Evolutionary conservation across 306 rosid species (phyloP), one percentile per base, ranked within the genome.

Genomic region (Abrus pulchellus): DNA sequence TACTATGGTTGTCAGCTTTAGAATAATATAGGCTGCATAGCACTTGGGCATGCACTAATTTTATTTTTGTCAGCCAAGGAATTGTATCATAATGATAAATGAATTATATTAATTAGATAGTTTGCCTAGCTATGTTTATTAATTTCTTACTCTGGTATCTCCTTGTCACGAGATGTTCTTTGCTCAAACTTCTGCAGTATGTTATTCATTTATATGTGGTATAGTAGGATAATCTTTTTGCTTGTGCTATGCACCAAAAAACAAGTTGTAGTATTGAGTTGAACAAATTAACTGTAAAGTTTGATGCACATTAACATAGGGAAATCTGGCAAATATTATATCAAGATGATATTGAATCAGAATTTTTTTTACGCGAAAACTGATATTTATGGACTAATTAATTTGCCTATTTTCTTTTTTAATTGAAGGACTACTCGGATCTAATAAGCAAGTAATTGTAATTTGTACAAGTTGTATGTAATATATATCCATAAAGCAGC

Each of bases 1-100:
- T 32, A 48, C 71, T 41, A 2, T 72, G 48, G 65, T 83, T 67
- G 43, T 5, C 33, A 69, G 63, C 78, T 50, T 33, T 61, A 70
- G 32, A 28, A 65, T 38, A n/a, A 38, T 64, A 11, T 74, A 34
- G 49, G 49, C 41, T 38, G 40, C 49, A n/a, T 38, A 64, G 32
- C 32, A 36, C 49, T n/a, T n/a, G n/a, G 70, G 32, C 36, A 20
- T 20, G 50, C 44, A 61, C 3, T 6, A n/a, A 4, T 10, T 44
- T 56, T 54, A 9, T 27, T 68, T 69, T 20, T 29, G 63, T 48
- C 59, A n/a, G 38, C 49, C 1, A 3, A 56, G 62, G 56, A 71
- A 41, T 32, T 48, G 74, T 79, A 41, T 75, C 41, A 68, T 80
- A 80, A 75, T 28, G 74, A 61, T 69, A 50, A 75, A 43, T 55